These are phyloP conservation scores for Jaltomata sinuosa DNA, from an alignment of 257 asterid species.

Conservation along the genomic window DNA sequence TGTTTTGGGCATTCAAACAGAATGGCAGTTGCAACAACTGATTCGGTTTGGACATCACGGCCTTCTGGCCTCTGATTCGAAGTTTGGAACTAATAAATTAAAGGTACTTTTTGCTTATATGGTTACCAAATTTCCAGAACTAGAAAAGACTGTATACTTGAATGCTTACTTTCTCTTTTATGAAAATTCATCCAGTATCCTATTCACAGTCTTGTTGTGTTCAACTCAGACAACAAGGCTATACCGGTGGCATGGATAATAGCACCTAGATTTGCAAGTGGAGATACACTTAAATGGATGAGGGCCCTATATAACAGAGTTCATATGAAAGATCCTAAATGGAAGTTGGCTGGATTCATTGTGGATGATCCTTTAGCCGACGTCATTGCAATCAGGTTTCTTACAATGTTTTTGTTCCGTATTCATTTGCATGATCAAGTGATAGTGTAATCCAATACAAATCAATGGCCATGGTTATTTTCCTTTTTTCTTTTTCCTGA, in stretches of 20 bases:
- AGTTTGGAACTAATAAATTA: slow-evolving; percentile 79
- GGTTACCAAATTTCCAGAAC: neutral
- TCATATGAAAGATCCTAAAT: slow-evolving; percentile 75
- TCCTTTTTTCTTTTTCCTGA: neutral
- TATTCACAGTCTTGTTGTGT: slow-evolving; percentile 85
- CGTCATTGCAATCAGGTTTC: slow-evolving; percentile 58
- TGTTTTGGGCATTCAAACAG: slow-evolving; percentile 86
- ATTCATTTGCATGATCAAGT: neutral
- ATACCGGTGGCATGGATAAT: slow-evolving; percentile 97
- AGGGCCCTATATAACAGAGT: slow-evolving; percentile 82
- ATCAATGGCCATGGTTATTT: neutral
- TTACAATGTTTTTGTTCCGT: neutral
- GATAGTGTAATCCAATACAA: neutral
- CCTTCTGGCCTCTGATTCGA: slow-evolving; percentile 67
- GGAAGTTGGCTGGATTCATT: slow-evolving; percentile 94
- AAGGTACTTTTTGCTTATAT: slow-evolving; percentile 41
- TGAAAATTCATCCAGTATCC: slow-evolving; percentile 63
- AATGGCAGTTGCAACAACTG: slow-evolving; percentile 98
- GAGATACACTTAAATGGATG: slow-evolving; percentile 75
- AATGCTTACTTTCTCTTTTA: slow-evolving; percentile 30
- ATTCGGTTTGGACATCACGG: slow-evolving; percentile 77
- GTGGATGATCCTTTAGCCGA: slow-evolving; percentile 85
- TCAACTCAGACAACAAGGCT: slow-evolving; percentile 97
- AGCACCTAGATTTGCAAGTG: slow-evolving; percentile 56
- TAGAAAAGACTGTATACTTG: neutral